Evolutionary conservation across 192 early-diverging fungal species (phyloP), one percentile per base, ranked within the genome.

Genomic region (Glomus cerebriforme): DNA sequence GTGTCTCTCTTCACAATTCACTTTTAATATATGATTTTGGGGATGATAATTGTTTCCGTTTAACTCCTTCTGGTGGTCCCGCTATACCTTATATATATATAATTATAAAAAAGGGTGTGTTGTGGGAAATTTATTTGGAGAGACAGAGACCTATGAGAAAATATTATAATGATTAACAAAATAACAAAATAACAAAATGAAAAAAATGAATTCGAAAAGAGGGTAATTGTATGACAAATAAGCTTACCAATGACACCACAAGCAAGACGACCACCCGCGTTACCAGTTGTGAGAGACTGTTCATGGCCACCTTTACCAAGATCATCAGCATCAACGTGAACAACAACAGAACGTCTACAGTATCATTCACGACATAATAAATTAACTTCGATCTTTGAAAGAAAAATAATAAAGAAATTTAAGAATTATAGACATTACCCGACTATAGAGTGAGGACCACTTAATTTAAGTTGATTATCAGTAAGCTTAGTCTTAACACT

Each of bases 221-320:
- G 63, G 4, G 8, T 31, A 31, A 64, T 64, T 12, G 29, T 31
- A 47, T 26, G 22, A 26, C 6, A 59, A 31, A 27, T 26, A 26
- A 26, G 2, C 80, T 91, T 87, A 79, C 95, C 95, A 84, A 97
- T 94, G 85, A 96, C 95, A 87, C 95, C 96, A 86, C 96, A 97
- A 49, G 92, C 93, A 68, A 89, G 85, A 80, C 96, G 93, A 62
- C 84, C 91, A 65, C 96, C 96, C 83, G 95, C 94, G 75, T 97
- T 95, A 71, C 96, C 96, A 45, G 95, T 97, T 64, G 88, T 88
- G 66, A 85, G 81, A 60, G 93, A 95, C n/a, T 89, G 85, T 68
- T 91, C 88, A 73, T 92, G 88, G 65, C 89, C 90, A 75, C 91
- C 91, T 82, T 85, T 85, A 82, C 95, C 95, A 76, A 96, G 91